Evolutionary conservation across 768 basidiomycete species (phyloP).

Genomic region (Psilocybe tampanensis): DNA sequence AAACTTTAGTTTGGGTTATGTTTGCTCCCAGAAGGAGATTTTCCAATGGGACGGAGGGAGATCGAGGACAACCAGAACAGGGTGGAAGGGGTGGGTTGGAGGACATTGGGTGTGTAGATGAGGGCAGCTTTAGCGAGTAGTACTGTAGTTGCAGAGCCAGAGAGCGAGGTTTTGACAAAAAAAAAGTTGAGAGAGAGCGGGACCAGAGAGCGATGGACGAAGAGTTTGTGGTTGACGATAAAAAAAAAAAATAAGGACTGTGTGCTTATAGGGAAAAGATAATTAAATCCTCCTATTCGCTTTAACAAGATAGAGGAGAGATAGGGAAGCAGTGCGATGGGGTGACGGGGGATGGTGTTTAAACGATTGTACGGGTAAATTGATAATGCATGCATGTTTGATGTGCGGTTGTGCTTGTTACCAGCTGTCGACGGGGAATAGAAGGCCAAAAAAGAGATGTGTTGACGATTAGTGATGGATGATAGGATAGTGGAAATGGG

Average conservation of each 20-base stretch:
- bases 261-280: background rate
- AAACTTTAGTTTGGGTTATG: background rate
- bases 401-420: background rate
- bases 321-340: background rate
- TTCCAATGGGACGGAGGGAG: background rate
- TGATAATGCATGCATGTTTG: background rate
- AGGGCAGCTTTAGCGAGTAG: background rate
- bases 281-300: conserved; percentile 2
- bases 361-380: conserved; percentile 1
- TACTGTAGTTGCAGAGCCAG: background rate
- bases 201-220: background rate
- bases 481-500: background rate
- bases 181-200: background rate
- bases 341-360: background rate
- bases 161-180: background rate
- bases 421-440: background rate
- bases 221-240: background rate
- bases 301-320: background rate
- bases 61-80: background rate
- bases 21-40: background rate
- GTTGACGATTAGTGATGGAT: background rate
- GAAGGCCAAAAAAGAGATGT: background rate
- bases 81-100: background rate
- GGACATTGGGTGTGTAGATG: background rate
- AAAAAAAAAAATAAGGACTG: background rate